phyloP scores from a whole-genome alignment of 108 stramenopile species.

The Stephanodiscus minutulus region DNA sequence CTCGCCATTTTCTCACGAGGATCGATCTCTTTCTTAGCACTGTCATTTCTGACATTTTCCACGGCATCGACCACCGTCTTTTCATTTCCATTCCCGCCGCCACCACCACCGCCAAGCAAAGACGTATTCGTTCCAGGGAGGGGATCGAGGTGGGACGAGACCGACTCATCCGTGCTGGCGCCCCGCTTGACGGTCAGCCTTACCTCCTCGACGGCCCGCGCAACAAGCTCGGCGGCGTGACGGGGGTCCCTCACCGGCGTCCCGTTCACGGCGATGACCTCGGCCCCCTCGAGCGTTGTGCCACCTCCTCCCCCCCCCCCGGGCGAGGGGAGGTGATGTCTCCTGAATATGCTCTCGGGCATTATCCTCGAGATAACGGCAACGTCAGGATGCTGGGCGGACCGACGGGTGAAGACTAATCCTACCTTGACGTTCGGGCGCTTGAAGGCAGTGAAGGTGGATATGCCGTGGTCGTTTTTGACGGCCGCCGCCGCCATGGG shows the following conservation, averaged over 20 bases:
- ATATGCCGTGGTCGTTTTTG: conserved; percentile 17
- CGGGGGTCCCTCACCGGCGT: conserved; percentile 42
- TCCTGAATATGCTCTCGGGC: conserved; percentile 39
- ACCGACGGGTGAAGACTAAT: conserved; percentile 43
- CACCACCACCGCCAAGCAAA: no score
- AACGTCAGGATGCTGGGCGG: conserved; percentile 25
- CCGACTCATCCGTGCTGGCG: neutral
- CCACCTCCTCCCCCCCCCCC: neutral
- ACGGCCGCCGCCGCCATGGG: conserved; percentile 3
- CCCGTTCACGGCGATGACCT: conserved; percentile 52
- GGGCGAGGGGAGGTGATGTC: conserved; percentile 13
- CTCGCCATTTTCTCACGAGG: no score
- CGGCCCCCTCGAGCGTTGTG: conserved; percentile 31
- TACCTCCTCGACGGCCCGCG: conserved; percentile 39
- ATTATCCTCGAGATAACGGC: conserved; percentile 39
- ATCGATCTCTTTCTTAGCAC: no score
- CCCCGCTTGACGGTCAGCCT: conserved; percentile 36
- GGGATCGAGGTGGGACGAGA: neutral
- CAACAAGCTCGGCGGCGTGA: conserved; percentile 52
- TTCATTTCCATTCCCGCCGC: neutral
- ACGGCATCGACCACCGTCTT: neutral
- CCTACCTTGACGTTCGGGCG: conserved; percentile 49
- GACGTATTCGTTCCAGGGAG: neutral
- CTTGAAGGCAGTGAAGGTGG: conserved; percentile 47
- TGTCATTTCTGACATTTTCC: no score